Percentiles rank a stretch among this genome's conserved stretches.
Evolutionary conservation across 768 basidiomycete genomes (phyloP).

Genomic region (Calocera viscosa): DNA sequence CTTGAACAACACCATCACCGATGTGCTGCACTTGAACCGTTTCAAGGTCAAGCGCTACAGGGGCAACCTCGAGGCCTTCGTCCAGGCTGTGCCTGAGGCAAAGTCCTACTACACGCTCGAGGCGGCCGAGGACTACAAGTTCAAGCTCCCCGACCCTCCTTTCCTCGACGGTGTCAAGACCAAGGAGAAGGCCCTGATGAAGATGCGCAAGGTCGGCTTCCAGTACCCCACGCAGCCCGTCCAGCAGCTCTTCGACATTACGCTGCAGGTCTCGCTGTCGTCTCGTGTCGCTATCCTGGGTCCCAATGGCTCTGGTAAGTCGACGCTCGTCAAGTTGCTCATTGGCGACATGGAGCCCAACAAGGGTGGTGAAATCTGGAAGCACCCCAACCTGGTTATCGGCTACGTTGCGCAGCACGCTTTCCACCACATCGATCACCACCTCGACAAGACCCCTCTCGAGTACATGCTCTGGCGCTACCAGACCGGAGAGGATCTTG

Average conservation of each 20-base stretch:
- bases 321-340: constrained; percentile 90
- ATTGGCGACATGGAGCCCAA: constrained; percentile 95
- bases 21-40: constrained; percentile 93
- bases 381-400: constrained; percentile 98
- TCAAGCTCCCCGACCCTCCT: constrained; percentile 94
- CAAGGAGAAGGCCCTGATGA: constrained; percentile 91
- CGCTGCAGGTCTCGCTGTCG: constrained; percentile 91
- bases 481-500: constrained; percentile 97
- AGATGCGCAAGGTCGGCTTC: constrained; percentile 97
- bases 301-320: constrained; percentile 98
- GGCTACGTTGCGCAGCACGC: constrained; percentile 99
- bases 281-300: constrained; percentile 98
- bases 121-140: constrained; percentile 92
- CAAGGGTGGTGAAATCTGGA: constrained; percentile 96
- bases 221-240: constrained; percentile 78
- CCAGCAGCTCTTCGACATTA: constrained; percentile 89
- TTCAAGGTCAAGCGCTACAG: constrained; percentile 95
- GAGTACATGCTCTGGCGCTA: constrained; percentile 99
- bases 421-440: constrained; percentile 98
- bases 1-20: constrained; percentile 97
- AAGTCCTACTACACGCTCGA: constrained; percentile 96
- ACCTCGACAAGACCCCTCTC: constrained; percentile 96
- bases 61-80: constrained; percentile 90
- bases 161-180: constrained; percentile 99
- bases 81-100: constrained; percentile 89